A percentile compares a stretch with the other conserved stretches of the same genome.
Conservation (phyloP, 169 alveolate genomes). For the Babesia ovata region DNA sequence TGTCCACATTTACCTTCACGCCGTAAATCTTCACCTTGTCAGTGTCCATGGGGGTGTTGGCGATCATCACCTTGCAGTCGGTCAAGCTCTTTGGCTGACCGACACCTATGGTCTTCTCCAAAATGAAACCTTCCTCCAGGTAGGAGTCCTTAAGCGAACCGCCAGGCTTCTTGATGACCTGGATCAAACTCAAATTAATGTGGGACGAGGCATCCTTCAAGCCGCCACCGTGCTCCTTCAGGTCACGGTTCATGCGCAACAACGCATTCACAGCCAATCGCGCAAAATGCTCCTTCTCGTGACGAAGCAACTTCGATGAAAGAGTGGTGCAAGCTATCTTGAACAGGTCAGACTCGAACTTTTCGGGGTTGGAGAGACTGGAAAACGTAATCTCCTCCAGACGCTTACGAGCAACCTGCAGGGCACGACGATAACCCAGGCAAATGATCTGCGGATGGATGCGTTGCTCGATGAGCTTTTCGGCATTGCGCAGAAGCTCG, state of each 20-base stretch:
- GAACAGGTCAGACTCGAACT: constrained; percentile 89
- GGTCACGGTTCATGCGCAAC: constrained; percentile 89
- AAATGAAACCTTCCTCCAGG: constrained; percentile 98
- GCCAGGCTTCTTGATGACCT: constrained; percentile 96
- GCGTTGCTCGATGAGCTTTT: constrained; percentile 92
- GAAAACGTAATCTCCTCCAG: constrained; percentile 85
- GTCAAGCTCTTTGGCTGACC: constrained; percentile 91
- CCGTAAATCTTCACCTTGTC: constrained; percentile 99
- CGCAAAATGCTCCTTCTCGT: constrained; percentile 95
- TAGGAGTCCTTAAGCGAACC: constrained; percentile 95
- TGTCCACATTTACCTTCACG: constrained; percentile 96
- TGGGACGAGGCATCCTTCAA: constrained; percentile 69
- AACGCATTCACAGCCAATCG: constrained; percentile 97
- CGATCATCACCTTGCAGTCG: constrained; percentile 91
- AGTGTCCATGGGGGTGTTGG: constrained; percentile 99
- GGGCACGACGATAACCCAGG: constrained; percentile 89
- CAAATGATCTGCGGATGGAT: constrained; percentile 96
- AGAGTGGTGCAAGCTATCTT: constrained; percentile 97
- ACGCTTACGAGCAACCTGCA: constrained; percentile 88
- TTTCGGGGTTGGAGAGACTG: constrained; percentile 80
- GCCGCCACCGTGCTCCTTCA: constrained; percentile 40
- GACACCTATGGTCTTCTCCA: constrained; percentile 95
- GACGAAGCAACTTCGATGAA: constrained; percentile 93
- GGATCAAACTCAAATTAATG: constrained; percentile 87
- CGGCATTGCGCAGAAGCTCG: constrained; percentile 97